Base-by-base conservation (phyloP, 129 eudicot species). In the Deinandra increscens region DNA sequence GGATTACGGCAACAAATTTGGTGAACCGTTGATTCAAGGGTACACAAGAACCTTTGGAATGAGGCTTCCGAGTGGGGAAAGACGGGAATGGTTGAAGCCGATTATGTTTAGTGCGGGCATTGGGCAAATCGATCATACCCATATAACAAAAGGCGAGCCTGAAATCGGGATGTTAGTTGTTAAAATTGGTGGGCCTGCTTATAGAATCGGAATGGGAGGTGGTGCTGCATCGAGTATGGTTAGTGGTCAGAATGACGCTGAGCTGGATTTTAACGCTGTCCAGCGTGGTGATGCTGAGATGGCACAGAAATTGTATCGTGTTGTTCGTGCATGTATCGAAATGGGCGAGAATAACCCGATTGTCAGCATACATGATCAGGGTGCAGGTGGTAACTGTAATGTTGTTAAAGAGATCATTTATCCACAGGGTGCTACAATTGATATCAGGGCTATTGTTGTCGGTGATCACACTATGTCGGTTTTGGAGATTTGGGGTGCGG, bases 171-270 rank as follows among this genome's bases (percentile, higher is more conserved):
- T 92, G 96, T 14, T 92, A 31, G 98, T 92, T 71, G 96, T 89
- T 11, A 92, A 92, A 79, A 87, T 92, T 36, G 96, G 98, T 2
- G 98, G 98, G 29, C 98, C 98, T 4, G 96, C 98, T 9, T 92
- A 92, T 80, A 86, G 95, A 43, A 92, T 92, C 4, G 98, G 96
- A 56, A 92, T 92, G 98, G 98, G 98, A 45, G 98, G 98, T 39
- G 98, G 98, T 72, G 98, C 98, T 29, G 98, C 98, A 1, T 92
- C 96, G 1, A 92, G 98, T 71, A 92, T 92, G 96, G 96, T 92
- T 64, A 89, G 95, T 68, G 98, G 96, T 13, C 96, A 92, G 76
- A 92, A 89, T 49, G 90, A 89, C 15, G 95, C 92, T 19, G 96
- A 92, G 79, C 90, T 92, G 15, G 96, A 92, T 64, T 92, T 89